Conservation (phyloP, 1,139 yeast genomes). For the Fermentozyma sake region DNA sequence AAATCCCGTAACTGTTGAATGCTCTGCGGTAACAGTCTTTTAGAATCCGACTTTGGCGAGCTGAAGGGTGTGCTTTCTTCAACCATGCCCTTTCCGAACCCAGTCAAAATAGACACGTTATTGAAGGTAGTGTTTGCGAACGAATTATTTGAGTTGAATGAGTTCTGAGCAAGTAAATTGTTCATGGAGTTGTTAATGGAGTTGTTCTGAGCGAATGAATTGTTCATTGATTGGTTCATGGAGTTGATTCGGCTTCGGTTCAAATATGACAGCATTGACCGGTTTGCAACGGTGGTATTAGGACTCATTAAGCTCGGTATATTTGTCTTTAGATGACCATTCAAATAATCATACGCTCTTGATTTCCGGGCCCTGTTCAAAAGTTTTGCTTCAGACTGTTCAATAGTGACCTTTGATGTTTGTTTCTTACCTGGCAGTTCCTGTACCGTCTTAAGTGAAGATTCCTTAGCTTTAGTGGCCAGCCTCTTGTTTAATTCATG, state of each 20-base stretch:
- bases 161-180: slow-evolving; percentile 1
- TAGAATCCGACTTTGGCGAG: slow-evolving; percentile 22
- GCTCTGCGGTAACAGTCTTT: slow-evolving; percentile 16
- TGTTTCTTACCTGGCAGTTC: slow-evolving; percentile 3
- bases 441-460: too few species aligned
- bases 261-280: too few species aligned
- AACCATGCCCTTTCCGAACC: slow-evolving; percentile 37
- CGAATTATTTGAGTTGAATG: slow-evolving; percentile 9
- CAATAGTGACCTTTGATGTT: slow-evolving; percentile 11
- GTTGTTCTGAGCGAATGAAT: slow-evolving; percentile 1
- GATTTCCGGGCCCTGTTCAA: slow-evolving; percentile 28
- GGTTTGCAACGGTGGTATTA: not conserved
- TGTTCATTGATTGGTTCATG: not conserved
- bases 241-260: too few species aligned
- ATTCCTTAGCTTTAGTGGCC: too few species aligned
- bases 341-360: slow-evolving; percentile 31
- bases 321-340: slow-evolving; percentile 22
- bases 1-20: slow-evolving; percentile 34
- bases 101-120: slow-evolving; percentile 26
- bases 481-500: slow-evolving; percentile 7
- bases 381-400: slow-evolving; percentile 21
- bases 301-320: slow-evolving; percentile 6
- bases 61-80: slow-evolving; percentile 39
- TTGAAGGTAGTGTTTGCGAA: slow-evolving; percentile 19
- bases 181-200: slow-evolving; percentile 1